Evolutionary conservation across 1,139 yeast genomes (phyloP), one percentile per base, ranked within the genome.

Genomic region (Blastobotrys buckinghamii): DNA sequence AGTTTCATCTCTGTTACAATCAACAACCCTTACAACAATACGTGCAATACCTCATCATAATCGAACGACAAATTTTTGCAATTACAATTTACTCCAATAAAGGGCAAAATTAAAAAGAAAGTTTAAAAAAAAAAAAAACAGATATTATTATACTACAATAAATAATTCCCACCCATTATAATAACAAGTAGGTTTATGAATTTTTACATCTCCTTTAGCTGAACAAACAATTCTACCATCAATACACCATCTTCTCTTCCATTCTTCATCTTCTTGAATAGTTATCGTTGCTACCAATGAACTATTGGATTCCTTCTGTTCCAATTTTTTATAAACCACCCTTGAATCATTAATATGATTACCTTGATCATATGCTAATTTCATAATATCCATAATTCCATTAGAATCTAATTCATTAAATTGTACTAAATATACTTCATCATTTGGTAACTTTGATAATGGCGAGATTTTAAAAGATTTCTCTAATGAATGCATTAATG

Each of bases 401-500:
- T 57, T 58, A 0, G 60, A 50, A 9, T 74, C 62, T 22, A 78
- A 67, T 7, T 45, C 42, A 24, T 48, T 40, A 53, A 86, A 77
- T 2, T 78, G 73, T 1, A 89, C 67, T 41, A 82, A 53, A 59
- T 80, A 80, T 8, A 87, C 66, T 4, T 26, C 12, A 13, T 52
- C 47, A 4, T 34, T 24, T 7, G 43, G 43, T 15, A 72, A 63
- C n/a, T 75, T 69, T 0, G 95, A 84, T 1, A 64, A 51, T 0
- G 97, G 97, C 46, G 94, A 87, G 16, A 90, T 85, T 39, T 68
- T 70, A 62, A 87, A 89, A 0, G 74, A 74, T 2, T 79, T 76
- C 63, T 89, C 97, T 48, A 88, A 77, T 47, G 73, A 71, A 22
- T 79, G 72, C 1, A 85, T 74, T 1, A 84, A 75, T 0, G 90